These are phyloP conservation scores for Kuraishia borneana DNA, from an alignment of 805 yeast species.

Conservation along the genomic window DNA sequence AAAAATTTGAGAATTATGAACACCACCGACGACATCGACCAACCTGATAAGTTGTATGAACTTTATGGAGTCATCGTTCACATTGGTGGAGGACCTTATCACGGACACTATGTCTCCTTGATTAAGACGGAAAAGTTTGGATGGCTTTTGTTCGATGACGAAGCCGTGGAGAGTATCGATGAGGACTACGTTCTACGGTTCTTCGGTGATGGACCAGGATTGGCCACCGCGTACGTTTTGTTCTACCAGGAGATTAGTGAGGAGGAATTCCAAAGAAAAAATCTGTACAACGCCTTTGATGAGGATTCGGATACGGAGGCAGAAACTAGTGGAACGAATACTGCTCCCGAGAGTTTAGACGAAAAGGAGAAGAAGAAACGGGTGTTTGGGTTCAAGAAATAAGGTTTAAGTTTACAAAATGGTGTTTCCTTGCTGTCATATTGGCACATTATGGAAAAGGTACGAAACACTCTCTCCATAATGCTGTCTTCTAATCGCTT, in stretches of 20 bases:
- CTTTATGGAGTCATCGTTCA: slow-evolving; percentile 83
- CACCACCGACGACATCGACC: slow-evolving; percentile 44
- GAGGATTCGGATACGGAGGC: slow-evolving; percentile 6
- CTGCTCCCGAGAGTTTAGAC: neutral
- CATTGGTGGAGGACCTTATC: slow-evolving; percentile 96
- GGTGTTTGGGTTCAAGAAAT: slow-evolving; percentile 1
- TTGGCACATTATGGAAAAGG: slow-evolving; percentile 56
- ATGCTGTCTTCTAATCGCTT: slow-evolving; percentile 87
- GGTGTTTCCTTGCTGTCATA: neutral
- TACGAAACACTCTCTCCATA: slow-evolving; percentile 94
- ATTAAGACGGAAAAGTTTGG: slow-evolving; percentile 70
- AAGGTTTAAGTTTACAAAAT: neutral
- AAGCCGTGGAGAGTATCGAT: slow-evolving; percentile 81
- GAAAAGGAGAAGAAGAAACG: slow-evolving; percentile 2
- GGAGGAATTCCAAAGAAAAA: slow-evolving; percentile 15
- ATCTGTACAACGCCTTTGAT: slow-evolving; percentile 18
- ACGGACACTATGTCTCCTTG: slow-evolving; percentile 89
- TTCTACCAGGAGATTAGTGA: slow-evolving; percentile 60
- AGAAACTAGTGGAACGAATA: neutral
- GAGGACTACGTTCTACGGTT: slow-evolving; percentile 76
- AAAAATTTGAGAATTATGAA: slow-evolving; percentile 56
- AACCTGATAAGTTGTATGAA: slow-evolving; percentile 58
- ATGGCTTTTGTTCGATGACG: slow-evolving; percentile 94
- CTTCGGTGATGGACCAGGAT: slow-evolving; percentile 79
- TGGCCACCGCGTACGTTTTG: slow-evolving; percentile 85